These are phyloP conservation scores for Sanghuangporus baumii DNA, from an alignment of 1,284 basidiomycete genomes.

Conservation along the genomic window DNA sequence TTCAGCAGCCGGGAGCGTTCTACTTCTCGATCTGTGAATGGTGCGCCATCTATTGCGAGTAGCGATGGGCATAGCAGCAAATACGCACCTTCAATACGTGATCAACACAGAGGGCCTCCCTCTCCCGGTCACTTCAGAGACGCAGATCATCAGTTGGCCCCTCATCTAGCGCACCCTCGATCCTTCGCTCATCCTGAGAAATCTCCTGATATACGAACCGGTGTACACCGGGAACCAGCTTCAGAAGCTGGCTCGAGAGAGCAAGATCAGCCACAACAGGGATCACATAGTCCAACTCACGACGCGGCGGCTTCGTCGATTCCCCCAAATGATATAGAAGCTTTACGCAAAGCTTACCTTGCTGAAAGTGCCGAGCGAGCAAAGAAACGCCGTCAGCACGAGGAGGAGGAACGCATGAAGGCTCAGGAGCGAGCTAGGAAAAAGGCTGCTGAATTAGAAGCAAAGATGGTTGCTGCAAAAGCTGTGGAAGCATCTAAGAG, in stretches of 20 bases:
- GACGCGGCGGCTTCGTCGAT: constrained; percentile 30
- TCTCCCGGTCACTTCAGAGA: constrained; percentile 25
- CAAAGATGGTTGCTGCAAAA: constrained; percentile 46
- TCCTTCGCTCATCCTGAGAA: not conserved
- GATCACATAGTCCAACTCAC: not conserved
- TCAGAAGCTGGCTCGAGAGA: constrained; percentile 9
- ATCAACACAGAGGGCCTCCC: constrained; percentile 22
- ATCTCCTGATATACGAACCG: not conserved
- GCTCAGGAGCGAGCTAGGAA: constrained; percentile 78
- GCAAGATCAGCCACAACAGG: not conserved
- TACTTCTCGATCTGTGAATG: constrained; percentile 2
- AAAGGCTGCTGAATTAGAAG: constrained; percentile 85
- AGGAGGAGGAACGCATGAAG: constrained; percentile 81
- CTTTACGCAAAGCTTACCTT: constrained; percentile 80
- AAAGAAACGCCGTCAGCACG: constrained; percentile 69
- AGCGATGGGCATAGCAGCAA: constrained; percentile 8
- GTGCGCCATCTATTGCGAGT: constrained; percentile 6
- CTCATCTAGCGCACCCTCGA: constrained; percentile 27
- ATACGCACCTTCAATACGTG: not conserved
- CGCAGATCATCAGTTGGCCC: constrained; percentile 34
- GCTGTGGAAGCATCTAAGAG: constrained; percentile 27
- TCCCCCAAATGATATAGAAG: constrained; percentile 58
- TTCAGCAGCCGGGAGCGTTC: constrained; percentile 1
- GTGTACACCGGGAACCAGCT: constrained; percentile 2
- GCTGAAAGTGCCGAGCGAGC: constrained; percentile 87